A percentile compares a stretch with the other conserved stretches of the same genome.
These are phyloP conservation scores for Euptelea pleiosperma DNA, from an alignment of 164 flowering plant species.

Conservation along the genomic window DNA sequence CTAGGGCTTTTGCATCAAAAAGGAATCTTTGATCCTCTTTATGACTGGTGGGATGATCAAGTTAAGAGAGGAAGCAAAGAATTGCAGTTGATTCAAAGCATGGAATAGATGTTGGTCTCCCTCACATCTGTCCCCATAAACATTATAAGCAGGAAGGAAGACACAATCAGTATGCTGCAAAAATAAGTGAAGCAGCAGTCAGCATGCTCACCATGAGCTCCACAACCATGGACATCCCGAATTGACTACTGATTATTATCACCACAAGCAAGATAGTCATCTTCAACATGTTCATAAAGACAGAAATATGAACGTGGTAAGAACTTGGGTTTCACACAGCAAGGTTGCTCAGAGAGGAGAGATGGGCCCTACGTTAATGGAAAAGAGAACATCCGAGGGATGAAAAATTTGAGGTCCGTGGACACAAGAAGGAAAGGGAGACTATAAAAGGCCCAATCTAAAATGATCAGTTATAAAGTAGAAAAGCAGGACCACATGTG, in stretches of 20 bases:
- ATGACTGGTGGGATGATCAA: constrained; percentile 91
- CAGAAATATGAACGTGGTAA: constrained; percentile 39
- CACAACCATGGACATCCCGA: constrained; percentile 30
- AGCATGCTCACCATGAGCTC: constrained; percentile 16
- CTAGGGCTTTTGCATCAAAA: constrained; percentile 89
- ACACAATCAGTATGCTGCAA: constrained; percentile 31
- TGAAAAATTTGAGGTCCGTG: constrained; percentile 28
- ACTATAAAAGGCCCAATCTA: constrained; percentile 9
- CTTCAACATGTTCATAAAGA: constrained; percentile 59
- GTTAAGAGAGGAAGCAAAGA: constrained; percentile 21
- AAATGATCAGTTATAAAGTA: constrained; percentile 8
- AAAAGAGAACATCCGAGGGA: constrained; percentile 20
- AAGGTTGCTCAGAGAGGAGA: constrained; percentile 10
- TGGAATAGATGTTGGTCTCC: constrained; percentile 18
- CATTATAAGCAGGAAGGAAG: constrained; percentile 34
- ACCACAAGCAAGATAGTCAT: constrained; percentile 24
- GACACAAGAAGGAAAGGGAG: constrained; percentile 27
- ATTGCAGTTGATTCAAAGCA: constrained; percentile 17
- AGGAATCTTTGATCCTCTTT: constrained; percentile 77
- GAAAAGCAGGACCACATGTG: constrained; percentile 19
- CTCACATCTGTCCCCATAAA: constrained; percentile 25
- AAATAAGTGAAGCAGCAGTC: constrained; percentile 29
- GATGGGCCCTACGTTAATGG: constrained; percentile 6
- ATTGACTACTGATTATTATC: constrained; percentile 28
- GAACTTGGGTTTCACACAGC: constrained; percentile 20